phyloP scores from a whole-genome alignment of 1,139 yeast species.

The Lipomyces yarrowii region DNA sequence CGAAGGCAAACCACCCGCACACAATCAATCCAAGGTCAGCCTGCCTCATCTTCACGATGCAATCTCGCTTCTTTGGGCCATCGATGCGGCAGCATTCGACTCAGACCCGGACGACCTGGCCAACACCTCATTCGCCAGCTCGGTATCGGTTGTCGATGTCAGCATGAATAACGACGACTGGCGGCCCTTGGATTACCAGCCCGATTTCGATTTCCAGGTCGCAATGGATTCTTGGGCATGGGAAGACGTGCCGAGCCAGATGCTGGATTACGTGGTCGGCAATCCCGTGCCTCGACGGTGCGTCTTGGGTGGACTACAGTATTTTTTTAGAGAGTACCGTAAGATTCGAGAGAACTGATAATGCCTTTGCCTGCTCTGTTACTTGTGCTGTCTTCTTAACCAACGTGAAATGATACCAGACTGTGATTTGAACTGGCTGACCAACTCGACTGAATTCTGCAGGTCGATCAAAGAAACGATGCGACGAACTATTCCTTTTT shows the following conservation, averaged over 20 bases:
- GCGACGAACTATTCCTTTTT: not conserved
- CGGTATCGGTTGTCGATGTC: not conserved
- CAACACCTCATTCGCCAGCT: not conserved
- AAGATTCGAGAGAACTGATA: not conserved
- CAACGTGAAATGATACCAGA: not conserved
- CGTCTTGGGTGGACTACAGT: not conserved
- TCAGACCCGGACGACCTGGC: not conserved
- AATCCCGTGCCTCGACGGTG: not conserved
- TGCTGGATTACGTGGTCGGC: not conserved
- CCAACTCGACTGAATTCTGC: not conserved
- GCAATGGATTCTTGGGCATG: not conserved
- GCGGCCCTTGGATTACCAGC: not conserved
- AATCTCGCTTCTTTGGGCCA: not conserved
- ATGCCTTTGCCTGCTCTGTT: not conserved
- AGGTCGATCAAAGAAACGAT: not conserved
- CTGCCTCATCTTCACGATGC: not conserved
- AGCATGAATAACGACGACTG: not conserved
- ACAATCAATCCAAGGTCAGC: not conserved
- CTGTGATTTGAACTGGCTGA: not conserved
- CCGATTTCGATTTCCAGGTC: not conserved
- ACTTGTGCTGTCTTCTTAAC: not conserved
- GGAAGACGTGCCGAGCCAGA: not conserved
- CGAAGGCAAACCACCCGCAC: not conserved
- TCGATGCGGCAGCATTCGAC: not conserved
- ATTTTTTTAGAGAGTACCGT: not conserved